These are phyloP conservation scores for Colletotrichum viniferum DNA, from an alignment of 2,329 filamentous ascomycete genomes.

Conservation along the genomic window DNA sequence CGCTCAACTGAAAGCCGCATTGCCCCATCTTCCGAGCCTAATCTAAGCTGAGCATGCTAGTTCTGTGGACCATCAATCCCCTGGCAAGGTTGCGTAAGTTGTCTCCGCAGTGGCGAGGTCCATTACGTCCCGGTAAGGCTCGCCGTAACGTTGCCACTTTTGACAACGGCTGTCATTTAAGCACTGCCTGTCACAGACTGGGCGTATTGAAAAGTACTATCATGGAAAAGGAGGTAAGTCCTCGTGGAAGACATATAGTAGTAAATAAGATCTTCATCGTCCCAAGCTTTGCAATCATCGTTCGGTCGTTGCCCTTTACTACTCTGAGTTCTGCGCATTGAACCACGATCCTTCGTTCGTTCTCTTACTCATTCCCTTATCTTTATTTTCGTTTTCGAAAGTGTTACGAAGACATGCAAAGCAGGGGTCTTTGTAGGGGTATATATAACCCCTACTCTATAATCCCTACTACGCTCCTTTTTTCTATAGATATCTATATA, in stretches of 20 bases:
- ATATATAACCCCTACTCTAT: no score
- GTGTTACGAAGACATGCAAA: no score
- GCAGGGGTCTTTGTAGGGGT: no score
- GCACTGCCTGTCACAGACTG: fast-evolving
- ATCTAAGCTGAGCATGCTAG: neutral
- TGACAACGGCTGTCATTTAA: neutral
- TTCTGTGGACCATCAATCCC: neutral
- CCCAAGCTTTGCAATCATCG: neutral
- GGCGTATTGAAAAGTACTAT: fast-evolving
- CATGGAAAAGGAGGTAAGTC: neutral
- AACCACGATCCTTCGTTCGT: no score
- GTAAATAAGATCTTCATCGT: fast-evolving
- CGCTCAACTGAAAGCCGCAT: neutral
- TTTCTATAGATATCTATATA: no score
- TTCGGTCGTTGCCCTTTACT: neutral
- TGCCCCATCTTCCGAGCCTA: neutral
- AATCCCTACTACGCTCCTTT: no score
- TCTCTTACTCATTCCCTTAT: no score
- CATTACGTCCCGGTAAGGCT: neutral
- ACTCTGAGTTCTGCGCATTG: no score
- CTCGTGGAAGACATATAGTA: neutral
- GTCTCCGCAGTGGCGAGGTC: neutral
- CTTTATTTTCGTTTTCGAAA: no score
- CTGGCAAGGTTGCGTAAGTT: neutral
- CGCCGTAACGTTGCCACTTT: neutral